Conservation (phyloP, 2,329 filamentous ascomycete species). For the Xylaria sp. region DNA sequence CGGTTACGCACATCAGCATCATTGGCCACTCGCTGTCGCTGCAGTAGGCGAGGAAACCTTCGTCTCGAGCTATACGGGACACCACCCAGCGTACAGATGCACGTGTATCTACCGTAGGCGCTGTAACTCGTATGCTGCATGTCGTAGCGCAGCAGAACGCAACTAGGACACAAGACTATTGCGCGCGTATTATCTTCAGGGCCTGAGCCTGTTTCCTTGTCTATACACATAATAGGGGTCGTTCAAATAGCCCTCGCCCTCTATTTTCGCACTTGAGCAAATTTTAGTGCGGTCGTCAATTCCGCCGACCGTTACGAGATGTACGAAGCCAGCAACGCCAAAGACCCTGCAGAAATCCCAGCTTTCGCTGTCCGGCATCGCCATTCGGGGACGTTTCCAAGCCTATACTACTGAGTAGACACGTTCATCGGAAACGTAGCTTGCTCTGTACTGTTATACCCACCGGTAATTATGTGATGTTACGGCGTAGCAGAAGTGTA, state of each 20-base stretch:
- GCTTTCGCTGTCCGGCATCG: conserved; percentile 27
- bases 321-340: neutral
- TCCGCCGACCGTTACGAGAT: conserved; percentile 20
- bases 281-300: neutral
- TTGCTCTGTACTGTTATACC: neutral
- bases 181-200: neutral
- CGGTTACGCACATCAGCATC: neutral
- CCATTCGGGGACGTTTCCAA: conserved; percentile 23
- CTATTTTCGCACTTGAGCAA: neutral
- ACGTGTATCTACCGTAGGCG: neutral
- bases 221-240: neutral
- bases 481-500: conserved; percentile 6
- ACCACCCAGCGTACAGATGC: neutral
- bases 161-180: conserved; percentile 2
- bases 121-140: neutral
- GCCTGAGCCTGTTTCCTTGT: neutral
- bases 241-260: neutral
- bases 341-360: conserved; percentile 9
- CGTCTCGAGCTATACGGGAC: neutral
- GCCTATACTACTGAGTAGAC: conserved; percentile 12
- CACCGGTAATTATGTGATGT: conserved; percentile 1
- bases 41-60: neutral
- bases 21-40: neutral
- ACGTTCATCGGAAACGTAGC: conserved; percentile 26
- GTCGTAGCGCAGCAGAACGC: neutral